Evolutionary conservation across 2,329 filamentous ascomycete genomes (phyloP).

Genomic region (Xylariaceae sp.): DNA sequence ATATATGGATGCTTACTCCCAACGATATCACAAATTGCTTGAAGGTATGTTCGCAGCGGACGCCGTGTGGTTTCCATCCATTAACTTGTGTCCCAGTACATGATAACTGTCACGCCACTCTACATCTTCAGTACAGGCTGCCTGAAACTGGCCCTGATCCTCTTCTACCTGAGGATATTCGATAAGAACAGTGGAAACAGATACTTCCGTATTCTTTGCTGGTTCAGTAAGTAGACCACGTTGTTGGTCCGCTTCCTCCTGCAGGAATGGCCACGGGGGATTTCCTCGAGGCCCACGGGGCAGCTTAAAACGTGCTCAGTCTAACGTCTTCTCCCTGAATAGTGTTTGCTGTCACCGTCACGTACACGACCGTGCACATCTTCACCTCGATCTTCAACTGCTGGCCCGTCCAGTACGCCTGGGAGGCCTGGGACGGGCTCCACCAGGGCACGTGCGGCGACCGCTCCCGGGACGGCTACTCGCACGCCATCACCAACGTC

Average conservation of each 20-base stretch:
- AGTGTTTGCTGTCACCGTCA: not conserved
- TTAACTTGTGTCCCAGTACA: not conserved
- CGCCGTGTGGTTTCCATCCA: not conserved
- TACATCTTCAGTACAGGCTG: slow-evolving; percentile 3
- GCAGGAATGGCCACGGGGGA: too few species aligned
- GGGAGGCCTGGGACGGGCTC: not conserved
- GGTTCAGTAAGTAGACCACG: too few species aligned
- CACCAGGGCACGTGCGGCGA: slow-evolving; percentile 1
- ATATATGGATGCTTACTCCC: slow-evolving; percentile 4
- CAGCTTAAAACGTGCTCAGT: too few species aligned
- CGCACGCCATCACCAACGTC: slow-evolving; percentile 41
- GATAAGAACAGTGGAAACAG: slow-evolving; percentile 1
- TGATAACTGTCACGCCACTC: not conserved
- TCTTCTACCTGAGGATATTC: slow-evolving; percentile 5
- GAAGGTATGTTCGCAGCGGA: not conserved
- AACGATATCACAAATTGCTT: slow-evolving; percentile 2
- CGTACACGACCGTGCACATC: slow-evolving; percentile 1
- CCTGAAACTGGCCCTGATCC: slow-evolving; percentile 3
- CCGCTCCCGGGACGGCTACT: not conserved
- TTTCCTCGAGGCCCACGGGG: too few species aligned
- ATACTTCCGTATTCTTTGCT: slow-evolving; percentile 3
- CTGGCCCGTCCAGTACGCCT: slow-evolving; percentile 1
- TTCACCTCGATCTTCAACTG: slow-evolving; percentile 3
- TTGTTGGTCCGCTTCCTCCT: too few species aligned
- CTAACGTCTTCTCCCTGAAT: too few species aligned